phyloP scores from a whole-genome alignment of 2,329 filamentous ascomycete genomes.

The Exophiala viscosa region DNA sequence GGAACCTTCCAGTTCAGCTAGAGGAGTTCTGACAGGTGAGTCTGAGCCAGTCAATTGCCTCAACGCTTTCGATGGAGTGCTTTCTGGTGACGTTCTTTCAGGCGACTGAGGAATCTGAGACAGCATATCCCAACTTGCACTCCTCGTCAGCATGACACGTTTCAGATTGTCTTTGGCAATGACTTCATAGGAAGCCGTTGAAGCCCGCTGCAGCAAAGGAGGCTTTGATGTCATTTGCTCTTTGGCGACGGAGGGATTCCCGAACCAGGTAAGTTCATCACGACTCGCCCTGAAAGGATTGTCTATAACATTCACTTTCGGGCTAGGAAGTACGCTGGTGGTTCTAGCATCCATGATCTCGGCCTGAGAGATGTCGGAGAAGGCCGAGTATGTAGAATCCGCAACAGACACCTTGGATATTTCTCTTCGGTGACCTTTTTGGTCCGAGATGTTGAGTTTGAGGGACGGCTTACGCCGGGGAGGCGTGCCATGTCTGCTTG shows the following conservation, averaged over 20 bases:
- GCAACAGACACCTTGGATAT: slow-evolving; percentile 28
- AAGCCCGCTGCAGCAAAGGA: slow-evolving; percentile 25
- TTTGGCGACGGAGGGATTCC: slow-evolving; percentile 10
- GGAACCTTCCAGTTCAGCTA: slow-evolving; percentile 27
- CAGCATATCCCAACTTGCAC: slow-evolving; percentile 24
- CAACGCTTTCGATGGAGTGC: slow-evolving; percentile 23
- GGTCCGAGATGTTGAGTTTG: slow-evolving; percentile 15
- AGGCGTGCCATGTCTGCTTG: not conserved
- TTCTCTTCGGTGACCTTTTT: slow-evolving; percentile 25
- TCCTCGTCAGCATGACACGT: slow-evolving; percentile 23
- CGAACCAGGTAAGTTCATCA: slow-evolving; percentile 21
- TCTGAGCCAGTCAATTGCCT: slow-evolving; percentile 27
- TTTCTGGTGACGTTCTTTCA: not conserved
- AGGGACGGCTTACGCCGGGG: slow-evolving; percentile 21
- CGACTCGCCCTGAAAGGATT: slow-evolving; percentile 21
- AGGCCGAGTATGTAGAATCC: slow-evolving; percentile 24
- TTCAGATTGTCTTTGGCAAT: slow-evolving; percentile 27
- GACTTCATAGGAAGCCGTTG: slow-evolving; percentile 30
- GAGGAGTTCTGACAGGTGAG: slow-evolving; percentile 19
- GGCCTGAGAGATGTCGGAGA: slow-evolving; percentile 29
- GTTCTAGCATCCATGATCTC: slow-evolving; percentile 29
- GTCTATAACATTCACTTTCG: slow-evolving; percentile 27
- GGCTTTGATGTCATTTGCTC: slow-evolving; percentile 14
- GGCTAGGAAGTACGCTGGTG: slow-evolving; percentile 27
- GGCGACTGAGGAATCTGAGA: slow-evolving; percentile 22